Evolutionary conservation across 1,284 basidiomycete genomes (phyloP).

Genomic region (Sparassis latifolia): DNA sequence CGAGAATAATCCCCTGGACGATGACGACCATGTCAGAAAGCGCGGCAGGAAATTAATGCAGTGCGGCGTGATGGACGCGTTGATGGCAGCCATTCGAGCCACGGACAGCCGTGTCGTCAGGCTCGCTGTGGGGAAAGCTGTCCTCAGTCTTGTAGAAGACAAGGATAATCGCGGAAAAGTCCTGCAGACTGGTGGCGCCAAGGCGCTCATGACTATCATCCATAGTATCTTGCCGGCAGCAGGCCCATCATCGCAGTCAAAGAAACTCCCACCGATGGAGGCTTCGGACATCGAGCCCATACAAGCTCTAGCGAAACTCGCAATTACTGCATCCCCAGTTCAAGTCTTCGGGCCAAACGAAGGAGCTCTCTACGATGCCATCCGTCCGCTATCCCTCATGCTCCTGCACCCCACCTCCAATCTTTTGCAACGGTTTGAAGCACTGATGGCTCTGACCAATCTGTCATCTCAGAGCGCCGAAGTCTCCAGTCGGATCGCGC

Average conservation of each 20-base stretch:
- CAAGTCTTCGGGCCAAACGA: constrained; percentile 84
- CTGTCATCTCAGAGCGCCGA: constrained; percentile 74
- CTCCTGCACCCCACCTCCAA: constrained; percentile 63
- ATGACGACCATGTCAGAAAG: constrained; percentile 55
- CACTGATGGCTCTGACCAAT: constrained; percentile 94
- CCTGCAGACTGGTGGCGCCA: constrained; percentile 80
- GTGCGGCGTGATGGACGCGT: constrained; percentile 57
- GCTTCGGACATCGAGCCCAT: constrained; percentile 58
- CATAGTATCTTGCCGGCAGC: constrained; percentile 26
- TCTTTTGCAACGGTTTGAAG: constrained; percentile 85
- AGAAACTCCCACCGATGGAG: constrained; percentile 29
- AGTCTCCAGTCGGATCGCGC: constrained; percentile 59
- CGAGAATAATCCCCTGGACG: constrained; percentile 38
- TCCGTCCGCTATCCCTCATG: constrained; percentile 70
- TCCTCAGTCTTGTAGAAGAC: constrained; percentile 73
- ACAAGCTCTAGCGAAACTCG: constrained; percentile 89
- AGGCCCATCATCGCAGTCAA: constrained; percentile 14
- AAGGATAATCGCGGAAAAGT: constrained; percentile 72
- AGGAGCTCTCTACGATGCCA: constrained; percentile 72
- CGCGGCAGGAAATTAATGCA: constrained; percentile 52
- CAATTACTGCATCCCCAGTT: constrained; percentile 86
- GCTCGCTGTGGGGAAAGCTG: constrained; percentile 43
- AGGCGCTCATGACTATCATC: constrained; percentile 64
- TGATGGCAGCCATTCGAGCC: constrained; percentile 49
- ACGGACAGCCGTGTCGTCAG: constrained; percentile 54